These are phyloP conservation scores for Polytrichum formosum DNA, from an alignment of 225 moss, liverwort and hornwort species.

Conservation along the genomic window DNA sequence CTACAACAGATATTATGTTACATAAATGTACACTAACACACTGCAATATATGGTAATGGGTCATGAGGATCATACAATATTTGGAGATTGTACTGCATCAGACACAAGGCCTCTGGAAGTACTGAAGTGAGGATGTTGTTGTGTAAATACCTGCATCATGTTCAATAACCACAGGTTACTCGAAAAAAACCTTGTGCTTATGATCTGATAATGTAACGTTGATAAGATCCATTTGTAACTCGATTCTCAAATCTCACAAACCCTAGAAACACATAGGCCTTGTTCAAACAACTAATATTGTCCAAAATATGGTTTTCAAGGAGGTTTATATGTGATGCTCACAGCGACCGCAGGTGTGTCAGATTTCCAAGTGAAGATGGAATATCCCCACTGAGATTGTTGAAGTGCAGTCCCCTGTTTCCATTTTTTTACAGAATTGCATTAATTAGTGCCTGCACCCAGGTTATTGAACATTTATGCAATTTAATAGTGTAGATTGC, in stretches of 20 bases:
- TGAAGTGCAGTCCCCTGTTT: constrained; percentile 42
- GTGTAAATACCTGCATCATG: constrained; percentile 42
- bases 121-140: constrained; percentile 42
- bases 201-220: not conserved
- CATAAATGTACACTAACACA: too few species aligned
- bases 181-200: not conserved
- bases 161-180: not conserved
- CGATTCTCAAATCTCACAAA: too few species aligned
- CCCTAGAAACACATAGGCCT: not conserved
- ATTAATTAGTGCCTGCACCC: not conserved
- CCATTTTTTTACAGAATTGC: not conserved
- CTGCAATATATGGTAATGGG: too few species aligned
- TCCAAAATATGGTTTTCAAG: too few species aligned
- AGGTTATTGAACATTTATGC: too few species aligned
- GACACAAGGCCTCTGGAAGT: constrained; percentile 30
- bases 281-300: not conserved
- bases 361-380: constrained; percentile 41
- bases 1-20: too few species aligned
- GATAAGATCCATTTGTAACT: not conserved
- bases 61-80: constrained; percentile 35
- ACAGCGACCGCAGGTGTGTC: constrained; percentile 38
- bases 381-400: constrained; percentile 45
- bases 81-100: constrained; percentile 23
- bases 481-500: too few species aligned
- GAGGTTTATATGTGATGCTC: constrained; percentile 10